Conservation (phyloP, 2,329 filamentous ascomycete species). For the Pestalotiopsis sp. region DNA sequence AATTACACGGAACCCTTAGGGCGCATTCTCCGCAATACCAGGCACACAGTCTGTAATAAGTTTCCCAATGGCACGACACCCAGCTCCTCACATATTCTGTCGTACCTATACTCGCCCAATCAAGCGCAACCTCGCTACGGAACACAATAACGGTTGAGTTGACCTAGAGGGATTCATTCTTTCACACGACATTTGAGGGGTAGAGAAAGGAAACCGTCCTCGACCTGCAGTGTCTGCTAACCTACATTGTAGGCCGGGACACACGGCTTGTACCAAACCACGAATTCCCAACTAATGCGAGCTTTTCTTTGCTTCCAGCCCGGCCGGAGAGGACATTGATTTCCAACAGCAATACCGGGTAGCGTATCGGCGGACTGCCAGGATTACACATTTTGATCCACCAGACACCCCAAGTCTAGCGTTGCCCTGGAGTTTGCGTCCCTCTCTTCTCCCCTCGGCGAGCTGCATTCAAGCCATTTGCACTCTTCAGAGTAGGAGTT, state of each 20-base stretch:
- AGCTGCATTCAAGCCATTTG: neutral
- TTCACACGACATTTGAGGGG: neutral
- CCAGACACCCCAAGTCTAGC: too few species aligned
- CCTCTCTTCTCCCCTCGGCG: neutral
- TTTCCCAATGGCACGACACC: slow-evolving; percentile 1
- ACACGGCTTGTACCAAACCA: neutral
- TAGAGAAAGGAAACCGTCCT: neutral
- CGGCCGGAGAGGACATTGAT: too few species aligned
- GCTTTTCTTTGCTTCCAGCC: neutral
- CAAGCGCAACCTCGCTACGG: neutral
- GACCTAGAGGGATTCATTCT: neutral
- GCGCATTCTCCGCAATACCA: slow-evolving; percentile 1
- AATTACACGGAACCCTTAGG: slow-evolving; percentile 4
- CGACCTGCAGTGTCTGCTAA: neutral
- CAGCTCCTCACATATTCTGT: neutral
- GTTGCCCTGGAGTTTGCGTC: too few species aligned
- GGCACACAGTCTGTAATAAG: neutral
- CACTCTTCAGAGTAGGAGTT: neutral
- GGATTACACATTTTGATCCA: too few species aligned
- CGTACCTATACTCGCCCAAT: neutral
- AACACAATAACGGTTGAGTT: neutral
- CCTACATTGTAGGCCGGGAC: neutral
- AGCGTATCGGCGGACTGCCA: too few species aligned
- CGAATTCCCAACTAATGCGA: neutral
- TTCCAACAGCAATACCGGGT: too few species aligned